Evolutionary conservation across 176 grass and related monocot genomes (phyloP), one percentile per base, ranked within the genome.

Genomic region (Musa troglodytarum): DNA sequence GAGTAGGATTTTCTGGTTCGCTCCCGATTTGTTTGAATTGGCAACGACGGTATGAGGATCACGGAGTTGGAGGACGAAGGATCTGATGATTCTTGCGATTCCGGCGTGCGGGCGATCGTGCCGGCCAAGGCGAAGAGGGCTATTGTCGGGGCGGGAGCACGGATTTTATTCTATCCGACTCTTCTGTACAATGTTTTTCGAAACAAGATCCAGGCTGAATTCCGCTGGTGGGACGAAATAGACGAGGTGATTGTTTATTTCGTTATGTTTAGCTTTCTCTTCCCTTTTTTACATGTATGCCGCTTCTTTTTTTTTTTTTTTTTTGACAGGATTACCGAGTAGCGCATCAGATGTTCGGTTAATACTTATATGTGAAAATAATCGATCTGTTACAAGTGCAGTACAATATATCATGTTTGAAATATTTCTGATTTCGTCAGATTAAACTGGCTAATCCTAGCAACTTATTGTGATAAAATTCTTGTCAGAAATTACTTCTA

Each of bases 201-300:
- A 65, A 96, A 82, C 83, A 92, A 88, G 81, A 81, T 90, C 62
- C 87, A 96, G 76, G 81, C 89, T 70, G 89, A 96, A 85, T 92
- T 92, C 79, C 85, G 87, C 53, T 96, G 93, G 93, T 96, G 93
- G 93, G 89, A 96, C 80, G 87, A 92, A 83, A 85, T 96, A 78
- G 87, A 92, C 71, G 87, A 86, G 87, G 93, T 92, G 69, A 75
- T 79, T 50, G 26, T 71, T 52, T n/a, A 53, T 55, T 59, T 23
- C 23, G 12, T 69, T 69, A 28, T 2, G 17, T 49, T 1, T 70
- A 5, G 23, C 2, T 70, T 11, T 20, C 50, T 10, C 49, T 70
- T 50, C 6, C 50, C n/a, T 53, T 16, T 1, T 64, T 49, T 53
- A 43, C 34, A 43, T 43, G 34, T 43, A 43, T 43, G 34, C 34